These are phyloP conservation scores for Apiospora marii DNA, from an alignment of 2,329 filamentous ascomycete genomes.

Conservation along the genomic window DNA sequence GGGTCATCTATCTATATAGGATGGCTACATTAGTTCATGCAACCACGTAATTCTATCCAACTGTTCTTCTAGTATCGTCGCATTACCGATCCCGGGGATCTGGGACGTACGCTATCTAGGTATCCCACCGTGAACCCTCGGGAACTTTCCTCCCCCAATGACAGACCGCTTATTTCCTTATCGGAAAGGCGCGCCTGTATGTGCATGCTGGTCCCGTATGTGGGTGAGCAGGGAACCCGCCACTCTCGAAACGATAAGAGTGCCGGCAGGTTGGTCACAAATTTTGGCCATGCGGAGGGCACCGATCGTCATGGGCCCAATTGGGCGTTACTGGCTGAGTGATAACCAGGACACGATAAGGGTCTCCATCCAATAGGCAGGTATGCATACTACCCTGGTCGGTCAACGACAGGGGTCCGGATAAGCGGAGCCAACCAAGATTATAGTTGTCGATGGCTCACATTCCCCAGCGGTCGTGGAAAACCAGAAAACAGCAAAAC, in stretches of 20 bases:
- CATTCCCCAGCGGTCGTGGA: too few relatives aligned
- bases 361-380: background rate
- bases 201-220: background rate
- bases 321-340: background rate
- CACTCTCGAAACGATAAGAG: background rate
- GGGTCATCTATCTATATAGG: background rate
- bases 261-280: background rate
- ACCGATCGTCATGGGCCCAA: background rate
- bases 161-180: conserved; percentile 12
- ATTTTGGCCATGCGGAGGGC: background rate
- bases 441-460: background rate
- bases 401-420: background rate
- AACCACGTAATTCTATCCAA: background rate
- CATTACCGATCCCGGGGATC: background rate
- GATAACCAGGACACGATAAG: conserved; percentile 11
- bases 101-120: background rate
- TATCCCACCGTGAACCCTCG: background rate
- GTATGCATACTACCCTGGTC: background rate
- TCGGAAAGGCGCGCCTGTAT: background rate
- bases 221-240: background rate
- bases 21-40: background rate
- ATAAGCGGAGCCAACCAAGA: background rate
- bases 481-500: too few relatives aligned
- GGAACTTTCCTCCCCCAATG: background rate
- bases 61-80: too few relatives aligned